Evolutionary conservation across 2,329 filamentous ascomycete species (phyloP).

Genomic region (Paraconiothyrium brasiliense): DNA sequence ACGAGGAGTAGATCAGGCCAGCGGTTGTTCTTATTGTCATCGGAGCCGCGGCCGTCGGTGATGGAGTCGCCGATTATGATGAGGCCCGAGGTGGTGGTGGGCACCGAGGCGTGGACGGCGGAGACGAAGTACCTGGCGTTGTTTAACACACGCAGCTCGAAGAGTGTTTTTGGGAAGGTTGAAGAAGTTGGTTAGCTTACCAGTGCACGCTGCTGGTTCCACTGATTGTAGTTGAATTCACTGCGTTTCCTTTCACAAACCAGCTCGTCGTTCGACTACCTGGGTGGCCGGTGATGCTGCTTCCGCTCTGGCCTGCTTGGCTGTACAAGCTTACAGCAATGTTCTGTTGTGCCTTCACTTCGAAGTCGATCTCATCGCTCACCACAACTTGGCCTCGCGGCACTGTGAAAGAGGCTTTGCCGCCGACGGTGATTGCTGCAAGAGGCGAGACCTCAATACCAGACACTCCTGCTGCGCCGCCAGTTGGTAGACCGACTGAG

Average conservation of each 20-base stretch:
- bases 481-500: slow-evolving; percentile 63
- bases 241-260: slow-evolving; percentile 65
- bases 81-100: slow-evolving; percentile 54
- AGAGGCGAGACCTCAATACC: slow-evolving; percentile 62
- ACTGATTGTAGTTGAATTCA: slow-evolving; percentile 58
- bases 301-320: slow-evolving; percentile 62
- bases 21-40: slow-evolving; percentile 65
- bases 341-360: slow-evolving; percentile 55
- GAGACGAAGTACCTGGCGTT: slow-evolving; percentile 64
- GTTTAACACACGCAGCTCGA: not conserved
- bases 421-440: slow-evolving; percentile 65
- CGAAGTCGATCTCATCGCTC: slow-evolving; percentile 67
- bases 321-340: slow-evolving; percentile 67
- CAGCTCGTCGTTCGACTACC: slow-evolving; percentile 71
- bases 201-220: slow-evolving; percentile 53
- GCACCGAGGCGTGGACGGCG: slow-evolving; percentile 62
- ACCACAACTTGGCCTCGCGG: slow-evolving; percentile 65
- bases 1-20: slow-evolving; percentile 48
- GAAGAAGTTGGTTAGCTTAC: slow-evolving; percentile 29
- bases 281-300: slow-evolving; percentile 68
- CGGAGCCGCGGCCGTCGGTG: slow-evolving; percentile 70
- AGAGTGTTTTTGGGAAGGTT: not conserved
- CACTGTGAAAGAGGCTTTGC: slow-evolving; percentile 59
- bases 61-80: slow-evolving; percentile 71
- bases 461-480: slow-evolving; percentile 61